A percentile compares a stretch with the other conserved stretches of the same genome.
These are phyloP conservation scores for Geotrichum bryndzae DNA, from an alignment of 1,139 yeast genomes.

Conservation along the genomic window DNA sequence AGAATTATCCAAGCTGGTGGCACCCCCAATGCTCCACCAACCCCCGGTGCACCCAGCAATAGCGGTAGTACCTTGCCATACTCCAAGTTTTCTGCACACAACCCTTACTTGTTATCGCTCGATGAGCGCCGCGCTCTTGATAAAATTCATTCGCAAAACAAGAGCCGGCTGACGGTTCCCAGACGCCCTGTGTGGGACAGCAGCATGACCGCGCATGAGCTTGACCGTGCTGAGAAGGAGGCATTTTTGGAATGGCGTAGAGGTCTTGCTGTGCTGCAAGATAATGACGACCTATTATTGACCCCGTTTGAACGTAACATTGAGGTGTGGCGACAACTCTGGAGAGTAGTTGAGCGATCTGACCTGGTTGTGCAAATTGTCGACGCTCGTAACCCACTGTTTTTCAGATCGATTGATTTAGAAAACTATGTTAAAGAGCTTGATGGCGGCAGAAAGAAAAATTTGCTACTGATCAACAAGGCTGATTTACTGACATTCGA, in stretches of 20 bases:
- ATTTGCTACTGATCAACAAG: constrained; percentile 81
- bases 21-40: constrained; percentile 22
- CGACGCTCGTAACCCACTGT: constrained; percentile 90
- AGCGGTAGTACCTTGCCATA: constrained; percentile 16
- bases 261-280: constrained; percentile 76
- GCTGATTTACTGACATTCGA: constrained; percentile 77
- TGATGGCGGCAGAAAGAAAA: constrained; percentile 59
- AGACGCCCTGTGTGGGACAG: constrained; percentile 82
- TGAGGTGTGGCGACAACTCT: constrained; percentile 97
- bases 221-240: constrained; percentile 83
- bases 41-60: constrained; percentile 31
- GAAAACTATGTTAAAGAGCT: constrained; percentile 76
- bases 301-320: constrained; percentile 97
- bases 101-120: constrained; percentile 53
- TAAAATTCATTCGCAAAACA: constrained; percentile 43
- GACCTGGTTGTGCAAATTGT: constrained; percentile 95
- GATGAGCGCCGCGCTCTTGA: constrained; percentile 63
- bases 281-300: constrained; percentile 69
- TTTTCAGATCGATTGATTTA: constrained; percentile 84
- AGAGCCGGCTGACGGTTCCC: constrained; percentile 83
- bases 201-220: constrained; percentile 63
- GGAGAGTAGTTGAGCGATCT: constrained; percentile 97
- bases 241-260: constrained; percentile 94
- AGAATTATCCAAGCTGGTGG: constrained; percentile 55
- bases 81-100: constrained; percentile 36